Conservation (phyloP, 148 eudicot genomes). For the Nepenthes gracilis region DNA sequence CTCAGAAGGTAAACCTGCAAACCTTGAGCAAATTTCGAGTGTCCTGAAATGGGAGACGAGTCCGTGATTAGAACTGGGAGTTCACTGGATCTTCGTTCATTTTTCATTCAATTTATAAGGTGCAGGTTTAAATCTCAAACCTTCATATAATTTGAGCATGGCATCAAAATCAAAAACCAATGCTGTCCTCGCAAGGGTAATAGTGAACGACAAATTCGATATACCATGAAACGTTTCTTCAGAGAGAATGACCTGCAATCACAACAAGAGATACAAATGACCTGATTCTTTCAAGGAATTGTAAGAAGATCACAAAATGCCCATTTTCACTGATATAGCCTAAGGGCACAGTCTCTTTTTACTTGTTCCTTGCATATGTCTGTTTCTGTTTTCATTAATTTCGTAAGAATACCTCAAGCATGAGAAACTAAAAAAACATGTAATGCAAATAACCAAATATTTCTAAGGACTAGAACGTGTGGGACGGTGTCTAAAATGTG, state of each 20-base stretch:
- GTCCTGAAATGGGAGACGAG: slow-evolving; percentile 22
- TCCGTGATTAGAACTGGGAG: not conserved
- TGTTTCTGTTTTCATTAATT: too few relatives aligned
- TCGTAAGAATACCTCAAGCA: too few relatives aligned
- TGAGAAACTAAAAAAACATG: too few relatives aligned
- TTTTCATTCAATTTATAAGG: not conserved
- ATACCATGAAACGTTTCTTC: slow-evolving; percentile 66
- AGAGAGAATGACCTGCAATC: slow-evolving; percentile 44
- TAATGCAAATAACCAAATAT: too few relatives aligned
- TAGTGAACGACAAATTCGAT: slow-evolving; percentile 43
- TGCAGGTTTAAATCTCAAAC: slow-evolving; percentile 12
- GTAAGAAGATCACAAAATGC: too few relatives aligned
- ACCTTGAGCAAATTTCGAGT: slow-evolving; percentile 36
- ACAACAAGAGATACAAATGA: not conserved
- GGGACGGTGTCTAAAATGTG: too few relatives aligned
- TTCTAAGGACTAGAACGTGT: too few relatives aligned
- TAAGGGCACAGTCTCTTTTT: too few relatives aligned
- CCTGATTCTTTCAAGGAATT: too few relatives aligned
- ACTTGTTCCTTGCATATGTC: too few relatives aligned
- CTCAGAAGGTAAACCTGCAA: slow-evolving; percentile 48
- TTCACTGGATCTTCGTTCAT: not conserved
- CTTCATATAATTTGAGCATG: slow-evolving; percentile 41
- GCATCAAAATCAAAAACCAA: slow-evolving; percentile 48
- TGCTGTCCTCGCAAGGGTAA: slow-evolving; percentile 61
- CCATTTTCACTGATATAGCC: too few relatives aligned